Conservation (phyloP, 2,329 filamentous ascomycete genomes). For the Ophiocordyceps polyrhachis-furcata region DNA sequence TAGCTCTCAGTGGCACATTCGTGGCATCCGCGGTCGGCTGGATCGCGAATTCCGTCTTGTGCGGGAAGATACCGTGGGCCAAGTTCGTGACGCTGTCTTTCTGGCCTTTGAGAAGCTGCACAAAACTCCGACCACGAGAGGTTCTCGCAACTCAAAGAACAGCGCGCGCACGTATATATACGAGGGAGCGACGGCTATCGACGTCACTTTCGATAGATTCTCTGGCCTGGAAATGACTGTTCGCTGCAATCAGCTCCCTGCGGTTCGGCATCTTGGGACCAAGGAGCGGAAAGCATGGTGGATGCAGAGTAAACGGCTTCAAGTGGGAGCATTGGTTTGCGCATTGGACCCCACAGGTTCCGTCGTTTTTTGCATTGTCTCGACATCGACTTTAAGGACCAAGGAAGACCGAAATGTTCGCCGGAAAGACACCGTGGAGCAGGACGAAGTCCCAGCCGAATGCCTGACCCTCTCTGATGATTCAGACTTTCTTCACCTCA, state of each 20-base stretch:
- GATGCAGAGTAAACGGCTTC: constrained; percentile 27
- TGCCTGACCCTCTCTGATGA: constrained; percentile 14
- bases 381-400: constrained; percentile 5
- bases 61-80: constrained; percentile 34
- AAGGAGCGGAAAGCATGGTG: constrained; percentile 28
- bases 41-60: constrained; percentile 37
- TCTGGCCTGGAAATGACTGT: constrained; percentile 25
- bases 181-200: constrained; percentile 12
- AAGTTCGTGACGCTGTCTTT: constrained; percentile 29
- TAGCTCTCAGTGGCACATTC: constrained; percentile 14
- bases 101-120: constrained; percentile 18
- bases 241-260: constrained; percentile 24
- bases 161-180: constrained; percentile 10
- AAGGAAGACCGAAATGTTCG: constrained; percentile 3
- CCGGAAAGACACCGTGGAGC: constrained; percentile 5
- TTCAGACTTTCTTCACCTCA: constrained; percentile 10
- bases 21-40: constrained; percentile 26
- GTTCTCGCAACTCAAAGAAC: constrained; percentile 5
- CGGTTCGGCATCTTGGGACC: constrained; percentile 5
- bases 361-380: constrained; percentile 23
- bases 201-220: constrained; percentile 15
- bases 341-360: constrained; percentile 20
- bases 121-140: not conserved
- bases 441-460: constrained; percentile 3
- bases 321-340: constrained; percentile 30